Conservation (phyloP, 306 rosid species). For the Cucurbita argyrosperma region DNA sequence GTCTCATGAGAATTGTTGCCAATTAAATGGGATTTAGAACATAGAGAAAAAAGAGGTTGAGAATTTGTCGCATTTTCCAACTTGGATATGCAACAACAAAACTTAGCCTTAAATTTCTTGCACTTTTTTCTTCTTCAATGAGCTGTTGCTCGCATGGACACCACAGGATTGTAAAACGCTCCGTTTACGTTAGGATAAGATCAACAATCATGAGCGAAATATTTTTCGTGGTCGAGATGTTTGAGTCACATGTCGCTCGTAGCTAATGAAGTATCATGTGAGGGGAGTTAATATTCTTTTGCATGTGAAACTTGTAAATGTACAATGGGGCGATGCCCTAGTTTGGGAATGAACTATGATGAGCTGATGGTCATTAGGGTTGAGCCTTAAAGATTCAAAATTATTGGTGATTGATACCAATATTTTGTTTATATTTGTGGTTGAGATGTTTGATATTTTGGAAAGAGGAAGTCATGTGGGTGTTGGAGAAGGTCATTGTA, state of each 20-base stretch:
- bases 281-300: too few relatives aligned
- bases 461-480: background rate
- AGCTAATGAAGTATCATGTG: too few relatives aligned
- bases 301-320: too few relatives aligned
- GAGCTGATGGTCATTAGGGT: too few relatives aligned
- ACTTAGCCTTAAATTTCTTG: background rate
- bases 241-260: too few relatives aligned
- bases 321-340: too few relatives aligned
- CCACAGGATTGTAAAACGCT: background rate
- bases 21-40: background rate
- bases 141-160: background rate
- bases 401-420: too few relatives aligned
- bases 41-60: background rate
- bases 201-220: background rate
- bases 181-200: background rate
- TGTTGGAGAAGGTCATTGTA: background rate
- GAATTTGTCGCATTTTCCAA: background rate
- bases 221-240: too few relatives aligned
- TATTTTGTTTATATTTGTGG: background rate
- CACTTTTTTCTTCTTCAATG: conserved; percentile 4
- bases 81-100: background rate
- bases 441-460: background rate
- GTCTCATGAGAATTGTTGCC: background rate
- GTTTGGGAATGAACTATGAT: too few relatives aligned
- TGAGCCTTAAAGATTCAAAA: too few relatives aligned